Evolutionary conservation across 2,329 filamentous ascomycete genomes (phyloP).

Genomic region (Atkinsonella hypoxylon): DNA sequence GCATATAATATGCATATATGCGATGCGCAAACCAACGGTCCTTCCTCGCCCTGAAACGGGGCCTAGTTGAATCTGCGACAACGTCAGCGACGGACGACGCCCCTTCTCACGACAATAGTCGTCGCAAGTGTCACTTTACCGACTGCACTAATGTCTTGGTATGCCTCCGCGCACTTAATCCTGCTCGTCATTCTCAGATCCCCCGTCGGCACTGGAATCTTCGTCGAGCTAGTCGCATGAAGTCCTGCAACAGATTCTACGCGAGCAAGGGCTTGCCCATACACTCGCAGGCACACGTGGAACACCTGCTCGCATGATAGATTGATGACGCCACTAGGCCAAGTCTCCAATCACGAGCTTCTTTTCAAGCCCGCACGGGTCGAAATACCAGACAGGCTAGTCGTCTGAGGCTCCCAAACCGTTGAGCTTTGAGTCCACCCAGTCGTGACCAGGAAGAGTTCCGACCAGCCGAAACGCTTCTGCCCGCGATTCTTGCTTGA

Average conservation of each 20-base stretch:
- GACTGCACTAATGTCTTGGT: not conserved
- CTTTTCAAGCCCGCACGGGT: not conserved
- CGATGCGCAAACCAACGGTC: not conserved
- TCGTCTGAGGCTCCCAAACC: not conserved
- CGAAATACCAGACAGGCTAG: slow-evolving; percentile 3
- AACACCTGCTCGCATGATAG: not conserved
- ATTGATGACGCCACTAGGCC: not conserved
- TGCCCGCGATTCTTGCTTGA: not conserved
- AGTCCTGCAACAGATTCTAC: not conserved
- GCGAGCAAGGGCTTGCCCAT: not conserved
- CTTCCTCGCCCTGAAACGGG: slow-evolving; percentile 1
- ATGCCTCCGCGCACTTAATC: not conserved
- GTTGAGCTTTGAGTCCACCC: not conserved
- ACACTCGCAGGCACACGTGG: not conserved
- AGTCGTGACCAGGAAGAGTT: not conserved
- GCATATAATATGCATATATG: not conserved
- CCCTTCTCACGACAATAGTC: not conserved
- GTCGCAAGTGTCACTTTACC: not conserved
- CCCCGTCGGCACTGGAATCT: not conserved
- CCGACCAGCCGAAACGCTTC: not conserved
- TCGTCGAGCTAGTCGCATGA: not conserved
- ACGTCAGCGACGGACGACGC: not conserved
- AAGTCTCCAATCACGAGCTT: slow-evolving; percentile 4
- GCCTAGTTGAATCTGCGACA: slow-evolving; percentile 2
- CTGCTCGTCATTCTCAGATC: not conserved